Evolutionary conservation across 2,329 filamentous ascomycete genomes (phyloP).

Genomic region (Colletotrichum tofieldiae): DNA sequence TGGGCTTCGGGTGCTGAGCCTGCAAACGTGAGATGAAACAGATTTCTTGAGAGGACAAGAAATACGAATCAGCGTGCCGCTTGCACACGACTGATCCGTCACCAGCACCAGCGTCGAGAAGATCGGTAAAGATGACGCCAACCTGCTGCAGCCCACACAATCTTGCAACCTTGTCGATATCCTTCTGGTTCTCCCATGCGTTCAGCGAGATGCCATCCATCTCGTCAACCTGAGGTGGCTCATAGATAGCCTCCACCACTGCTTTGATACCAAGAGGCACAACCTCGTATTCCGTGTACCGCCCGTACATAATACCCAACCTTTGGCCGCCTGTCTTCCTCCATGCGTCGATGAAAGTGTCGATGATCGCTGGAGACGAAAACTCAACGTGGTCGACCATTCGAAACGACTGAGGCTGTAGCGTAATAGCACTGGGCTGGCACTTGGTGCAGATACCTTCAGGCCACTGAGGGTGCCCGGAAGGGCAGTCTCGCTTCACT

Average conservation of each 20-base stretch:
- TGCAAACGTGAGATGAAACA: slow-evolving; percentile 91
- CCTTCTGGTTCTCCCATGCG: slow-evolving; percentile 87
- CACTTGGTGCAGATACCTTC: slow-evolving; percentile 99
- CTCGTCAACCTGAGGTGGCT: slow-evolving; percentile 93
- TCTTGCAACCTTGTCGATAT: slow-evolving; percentile 84
- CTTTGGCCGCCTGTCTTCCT: slow-evolving; percentile 87
- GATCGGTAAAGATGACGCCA: slow-evolving; percentile 95
- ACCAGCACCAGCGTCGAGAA: slow-evolving; percentile 84
- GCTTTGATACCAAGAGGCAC: slow-evolving; percentile 96
- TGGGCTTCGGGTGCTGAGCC: slow-evolving; percentile 88
- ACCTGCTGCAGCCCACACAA: slow-evolving; percentile 90
- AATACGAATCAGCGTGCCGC: slow-evolving; percentile 95
- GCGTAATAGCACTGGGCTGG: slow-evolving; percentile 95
- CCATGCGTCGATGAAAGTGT: slow-evolving; percentile 94
- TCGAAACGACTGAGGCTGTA: slow-evolving; percentile 93
- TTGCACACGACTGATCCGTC: slow-evolving; percentile 95
- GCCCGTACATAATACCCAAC: slow-evolving; percentile 91
- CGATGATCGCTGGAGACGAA: slow-evolving; percentile 85
- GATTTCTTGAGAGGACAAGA: slow-evolving; percentile 92
- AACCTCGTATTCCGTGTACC: slow-evolving; percentile 91
- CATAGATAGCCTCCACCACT: slow-evolving; percentile 96
- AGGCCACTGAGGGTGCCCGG: slow-evolving; percentile 93
- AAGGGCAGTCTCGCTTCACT: slow-evolving; percentile 90
- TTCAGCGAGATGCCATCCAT: slow-evolving; percentile 88
- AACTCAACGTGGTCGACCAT: slow-evolving; percentile 99